Evolutionary conservation across 1,139 yeast genomes (phyloP), one percentile per base, ranked within the genome.

Genomic region (Pichia sorboxylosa): DNA sequence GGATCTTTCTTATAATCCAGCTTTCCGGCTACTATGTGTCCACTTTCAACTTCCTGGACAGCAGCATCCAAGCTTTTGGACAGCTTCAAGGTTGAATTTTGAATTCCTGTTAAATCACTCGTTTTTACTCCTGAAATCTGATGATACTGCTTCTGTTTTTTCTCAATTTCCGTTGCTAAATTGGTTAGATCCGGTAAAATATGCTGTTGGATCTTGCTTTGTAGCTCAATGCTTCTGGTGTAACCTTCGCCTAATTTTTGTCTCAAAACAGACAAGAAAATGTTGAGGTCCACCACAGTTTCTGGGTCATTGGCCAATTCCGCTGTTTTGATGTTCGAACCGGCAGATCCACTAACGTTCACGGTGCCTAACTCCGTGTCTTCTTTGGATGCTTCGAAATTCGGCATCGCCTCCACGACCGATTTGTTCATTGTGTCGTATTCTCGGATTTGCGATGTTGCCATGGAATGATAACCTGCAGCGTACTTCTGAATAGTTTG

Each of bases 1-100:
- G 74, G 74, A 42, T 68, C 74, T 29, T 49, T 47, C 34, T 53
- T 50, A 34, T 61, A 55, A 21, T 66, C 69, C 11, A 7, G 6
- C 2, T 29, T 10, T n/a, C 27, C 18, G 16, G 16, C 26, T 6
- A 11, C 14, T n/a, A n/a, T n/a, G n/a, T n/a, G n/a, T 10, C 32
- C 37, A 20, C 34, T 26, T 13, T 44, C 49, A 30, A 38, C 47
- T 8, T 33, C 33, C 15, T 34, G 28, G 13, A 50, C 41, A 1
- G 51, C 28, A 4, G 38, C 37, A 8, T 49, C 45, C 13, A 52
- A 43, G 15, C 41, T 43, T 10, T 33, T 24, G 6, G 46, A 26
- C 14, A 40, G 45, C 32, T 47, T 52, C 1, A 35, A 11, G 10
- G 51, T 43, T 5, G 24, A 13, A 2, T 36, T 21, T 15, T 39